Evolutionary conservation across 371 early-diverging fungal species (phyloP).

Genomic region (Zychaea mexicana): DNA sequence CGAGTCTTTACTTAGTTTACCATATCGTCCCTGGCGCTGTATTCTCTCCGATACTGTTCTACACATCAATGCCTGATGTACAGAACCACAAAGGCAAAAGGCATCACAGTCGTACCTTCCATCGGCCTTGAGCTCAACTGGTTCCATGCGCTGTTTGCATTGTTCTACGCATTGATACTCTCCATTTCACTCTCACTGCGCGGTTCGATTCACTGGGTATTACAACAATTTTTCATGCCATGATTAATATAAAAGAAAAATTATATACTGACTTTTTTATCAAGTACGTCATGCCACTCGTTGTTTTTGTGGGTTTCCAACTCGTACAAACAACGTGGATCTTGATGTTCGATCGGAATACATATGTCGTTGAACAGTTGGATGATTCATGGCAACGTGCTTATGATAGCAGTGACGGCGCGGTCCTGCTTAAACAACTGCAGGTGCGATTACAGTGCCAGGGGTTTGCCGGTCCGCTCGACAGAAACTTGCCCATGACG

Average conservation of each 20-base stretch:
- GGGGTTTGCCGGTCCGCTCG: not conserved
- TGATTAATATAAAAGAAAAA: not conserved
- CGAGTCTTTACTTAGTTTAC: not conserved
- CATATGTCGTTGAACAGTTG: slow-evolving; percentile 5
- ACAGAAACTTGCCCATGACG: not conserved
- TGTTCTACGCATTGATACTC: slow-evolving; percentile 5
- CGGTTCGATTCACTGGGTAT: slow-evolving; percentile 20
- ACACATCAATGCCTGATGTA: slow-evolving; percentile 4
- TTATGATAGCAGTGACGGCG: not conserved
- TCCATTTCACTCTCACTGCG: not conserved
- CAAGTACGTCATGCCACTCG: slow-evolving; percentile 18
- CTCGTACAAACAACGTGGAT: slow-evolving; percentile 4
- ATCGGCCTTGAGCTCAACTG: slow-evolving; percentile 8
- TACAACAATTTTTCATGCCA: not conserved
- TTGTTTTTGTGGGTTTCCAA: slow-evolving; percentile 6
- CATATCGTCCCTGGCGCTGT: not conserved
- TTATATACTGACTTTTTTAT: slow-evolving; percentile 4
- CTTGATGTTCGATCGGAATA: slow-evolving; percentile 2
- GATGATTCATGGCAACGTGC: slow-evolving; percentile 14
- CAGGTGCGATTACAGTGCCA: slow-evolving; percentile 13
- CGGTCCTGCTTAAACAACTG: slow-evolving; percentile 4
- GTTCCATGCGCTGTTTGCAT: slow-evolving; percentile 1
- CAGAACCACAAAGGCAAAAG: not conserved
- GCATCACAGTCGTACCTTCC: slow-evolving; percentile 8
- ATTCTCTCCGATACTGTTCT: slow-evolving; percentile 7